A percentile compares a stretch with the other conserved stretches of the same genome.
Conservation (phyloP, 176 grass and related monocot genomes). For the Oryza australiensis region DNA sequence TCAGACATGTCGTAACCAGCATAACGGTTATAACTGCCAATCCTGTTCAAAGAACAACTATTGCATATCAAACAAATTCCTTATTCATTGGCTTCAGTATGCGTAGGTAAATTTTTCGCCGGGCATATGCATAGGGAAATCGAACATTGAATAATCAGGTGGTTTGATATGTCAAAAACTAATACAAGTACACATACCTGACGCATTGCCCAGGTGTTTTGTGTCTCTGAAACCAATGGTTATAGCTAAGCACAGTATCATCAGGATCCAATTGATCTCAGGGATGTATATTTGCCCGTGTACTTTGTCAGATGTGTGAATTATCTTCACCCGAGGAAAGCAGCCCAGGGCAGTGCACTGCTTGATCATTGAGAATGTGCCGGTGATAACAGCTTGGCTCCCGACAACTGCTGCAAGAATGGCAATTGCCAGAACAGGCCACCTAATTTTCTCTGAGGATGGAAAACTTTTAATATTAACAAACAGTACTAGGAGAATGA, state of each 20-base stretch:
- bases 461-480: constrained; percentile 27
- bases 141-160: neutral
- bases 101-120: too few relatives aligned
- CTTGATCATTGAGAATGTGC: constrained; percentile 96
- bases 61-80: neutral
- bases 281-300: constrained; percentile 98
- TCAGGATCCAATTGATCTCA: constrained; percentile 95
- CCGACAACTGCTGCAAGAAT: constrained; percentile 97
- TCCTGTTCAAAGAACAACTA: constrained; percentile 46
- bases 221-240: constrained; percentile 97
- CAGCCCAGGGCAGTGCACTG: constrained; percentile 94
- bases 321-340: constrained; percentile 95
- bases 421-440: constrained; percentile 85
- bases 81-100: neutral
- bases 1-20: constrained; percentile 93
- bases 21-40: constrained; percentile 98
- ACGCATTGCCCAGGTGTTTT: constrained; percentile 87
- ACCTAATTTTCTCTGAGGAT: constrained; percentile 73
- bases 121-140: neutral
- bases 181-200: constrained; percentile 48
- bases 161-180: neutral
- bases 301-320: constrained; percentile 86
- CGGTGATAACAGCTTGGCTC: constrained; percentile 91
- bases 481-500: neutral
- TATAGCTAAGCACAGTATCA: constrained; percentile 85